Base-by-base conservation (phyloP, 108 stramenopile genomes). In the Nitzschia sp. region DNA sequence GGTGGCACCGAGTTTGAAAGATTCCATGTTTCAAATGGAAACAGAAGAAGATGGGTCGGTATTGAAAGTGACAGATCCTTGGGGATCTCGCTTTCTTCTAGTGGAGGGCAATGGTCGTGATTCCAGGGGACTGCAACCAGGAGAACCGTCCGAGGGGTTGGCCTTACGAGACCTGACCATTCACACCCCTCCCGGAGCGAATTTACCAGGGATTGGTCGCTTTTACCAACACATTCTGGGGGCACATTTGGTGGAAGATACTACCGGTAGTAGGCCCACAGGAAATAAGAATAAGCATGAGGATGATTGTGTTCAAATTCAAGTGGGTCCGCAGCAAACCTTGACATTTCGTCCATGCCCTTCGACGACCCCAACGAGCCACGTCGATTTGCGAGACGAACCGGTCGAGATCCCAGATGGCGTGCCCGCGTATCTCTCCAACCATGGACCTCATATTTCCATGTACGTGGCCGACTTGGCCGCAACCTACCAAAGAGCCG, bases 251-350 rank as follows among this genome's bases (percentile, higher is more conserved):
- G 38, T 41, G 6, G 38, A 41, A 41, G 38, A 41, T 41, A 9
- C 9, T 13, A 23, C 63, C 76, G 16, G 34, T 86, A 23, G 60
- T 62, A 44, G 27, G 61, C 22, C 23, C 53, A 6, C 8, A n/a
- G n/a, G n/a, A n/a, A n/a, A n/a, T n/a, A n/a, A n/a, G n/a, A n/a
- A n/a, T n/a, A n/a, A n/a, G n/a, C n/a, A n/a, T n/a, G 28, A 29
- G 8, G 56, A 29, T 28, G 15, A 27, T 22, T 31, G 25, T 58
- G 29, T 57, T 16, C 34, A 36, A 44, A 57, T 69, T 30, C 56
- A 31, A 2, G 75, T 90, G 73, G 86, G 89, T 2, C 85, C 86
- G 23, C 33, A 66, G 35, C 86, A 87, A 58, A 87, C 86, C 29
- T 70, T 90, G 33, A 84, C 80, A 41, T 90, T 90, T 73, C 72